Evolutionary conservation across 768 basidiomycete genomes (phyloP), one percentile per base, ranked within the genome.

Genomic region (Crepidotus variabilis): DNA sequence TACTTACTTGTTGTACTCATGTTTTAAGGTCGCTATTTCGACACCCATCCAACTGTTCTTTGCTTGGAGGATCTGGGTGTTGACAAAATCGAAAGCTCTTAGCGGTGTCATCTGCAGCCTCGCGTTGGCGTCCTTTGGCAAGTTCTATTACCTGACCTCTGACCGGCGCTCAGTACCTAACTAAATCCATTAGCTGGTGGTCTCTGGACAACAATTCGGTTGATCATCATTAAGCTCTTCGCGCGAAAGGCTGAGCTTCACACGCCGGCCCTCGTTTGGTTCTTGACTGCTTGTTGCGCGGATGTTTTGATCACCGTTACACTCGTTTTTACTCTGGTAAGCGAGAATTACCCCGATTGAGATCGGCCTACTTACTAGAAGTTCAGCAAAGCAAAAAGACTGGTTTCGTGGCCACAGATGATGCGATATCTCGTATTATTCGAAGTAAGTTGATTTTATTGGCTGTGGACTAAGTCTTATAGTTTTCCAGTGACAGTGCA

Each of bases 11-110:
- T 28, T 1, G 2, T 21, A 1, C 55, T 43, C 20, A 56, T 34
- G 5, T 43, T 43, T 1, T 20, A 47, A 75, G 75, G 75, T 77
- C 2, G 67, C 72, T 1, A 69, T 78, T 6, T 80, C 77, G 2
- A 78, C 76, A 6, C 77, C 77, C 0, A 78, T 80, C 18, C 78
- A 80, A 61, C 59, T 80, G 9, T 78, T 78, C 65, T 71, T 78
- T 49, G 76, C 77, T 0, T 76, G 75, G 72, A 67, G 76, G 47
- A 76, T 78, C 39, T 67, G 63, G 52, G 61, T 75, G 13, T 67
- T 80, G 33, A 78, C 75, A 24, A 75, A 74, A 57, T 69, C 69
- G 1, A 69, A 61, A 14, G 70, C 71, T 62, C 58, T 78, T 7
- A 67, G 76, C 0, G 53, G 59, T 1, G 36, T 71, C 22, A 69